Conservation (phyloP, 2,329 filamentous ascomycete species). For the Diaporthe sp. region DNA sequence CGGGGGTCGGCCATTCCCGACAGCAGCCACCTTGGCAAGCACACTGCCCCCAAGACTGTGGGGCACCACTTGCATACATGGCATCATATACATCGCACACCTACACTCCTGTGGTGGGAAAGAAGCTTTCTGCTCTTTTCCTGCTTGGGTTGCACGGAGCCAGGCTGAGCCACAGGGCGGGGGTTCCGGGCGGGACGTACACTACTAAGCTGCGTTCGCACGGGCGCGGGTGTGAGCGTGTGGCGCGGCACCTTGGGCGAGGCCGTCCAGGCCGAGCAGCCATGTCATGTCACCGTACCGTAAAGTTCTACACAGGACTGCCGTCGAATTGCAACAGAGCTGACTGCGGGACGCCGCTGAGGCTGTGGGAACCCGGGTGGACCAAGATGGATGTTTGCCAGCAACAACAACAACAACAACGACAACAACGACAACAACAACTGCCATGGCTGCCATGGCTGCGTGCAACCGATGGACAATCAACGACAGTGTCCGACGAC, state of each 20-base stretch:
- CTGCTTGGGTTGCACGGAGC: background rate
- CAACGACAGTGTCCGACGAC: background rate
- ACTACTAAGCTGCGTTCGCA: no score
- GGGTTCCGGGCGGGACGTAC: slow-evolving; percentile 15
- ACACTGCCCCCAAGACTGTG: slow-evolving; percentile 11
- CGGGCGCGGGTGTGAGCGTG: slow-evolving; percentile 12
- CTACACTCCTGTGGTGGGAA: background rate
- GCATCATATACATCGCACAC: no score
- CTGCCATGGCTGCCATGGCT: no score
- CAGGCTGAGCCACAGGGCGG: slow-evolving; percentile 26
- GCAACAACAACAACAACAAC: background rate
- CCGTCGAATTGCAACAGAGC: no score
- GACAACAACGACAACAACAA: background rate
- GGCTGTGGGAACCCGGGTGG: no score
- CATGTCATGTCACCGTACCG: slow-evolving; percentile 1
- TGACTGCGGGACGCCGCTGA: no score
- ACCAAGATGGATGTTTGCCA: background rate
- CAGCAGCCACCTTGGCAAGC: background rate
- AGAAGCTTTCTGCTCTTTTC: slow-evolving; percentile 6
- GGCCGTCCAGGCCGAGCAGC: background rate
- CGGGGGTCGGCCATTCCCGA: slow-evolving; percentile 18
- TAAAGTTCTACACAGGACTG: background rate
- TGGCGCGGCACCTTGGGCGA: background rate
- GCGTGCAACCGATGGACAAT: background rate
- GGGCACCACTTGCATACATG: background rate